Evolutionary conservation across 1,284 basidiomycete genomes (phyloP), one percentile per base, ranked within the genome.

Genomic region (Puccinia sorghi): DNA sequence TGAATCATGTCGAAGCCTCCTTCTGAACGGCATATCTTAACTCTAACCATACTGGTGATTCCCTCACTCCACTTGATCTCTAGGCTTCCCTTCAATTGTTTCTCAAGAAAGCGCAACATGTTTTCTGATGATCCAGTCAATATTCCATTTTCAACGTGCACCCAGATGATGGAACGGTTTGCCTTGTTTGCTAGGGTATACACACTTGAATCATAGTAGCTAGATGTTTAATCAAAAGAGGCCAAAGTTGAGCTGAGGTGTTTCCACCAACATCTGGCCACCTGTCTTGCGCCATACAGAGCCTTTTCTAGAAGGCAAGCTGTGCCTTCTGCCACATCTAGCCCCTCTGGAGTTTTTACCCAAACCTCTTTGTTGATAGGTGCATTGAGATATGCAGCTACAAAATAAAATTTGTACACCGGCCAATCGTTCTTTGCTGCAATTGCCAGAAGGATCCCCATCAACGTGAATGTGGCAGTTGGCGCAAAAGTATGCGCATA

Each of bases 341-440:
- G 13, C 6, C 13, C 61, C 27, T 64, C 39, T 17, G 61, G 61
- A 12, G 61, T 7, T 25, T 37, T 11, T 37, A 64, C 61, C 61
- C 61, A 64, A 15, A 64, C 17, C 5, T 64, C 37, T 39, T 46
- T 22, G n/a, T 64, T 32, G 5, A 64, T 64, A 22, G 61, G 61
- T 11, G 61, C n/a, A 15, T 64, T 64, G 15, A 64, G 43, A 25
- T 64, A 64, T 3, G 61, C 61, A 8, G 61, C 61, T 2, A 64
- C 43, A 25, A 64, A 39, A 9, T 64, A 25, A 39, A 64, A 64
- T 5, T 17, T 22, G 22, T 64, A 25, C 39, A 64, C 61, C 84
- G 80, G 80, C 43, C 43, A 46, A 7, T 46, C 13, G 43, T 46
- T 6, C 8, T 13, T 6, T 6, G 43, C 43, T 6, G 56, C 43